Base-by-base conservation (phyloP, 2,329 filamentous ascomycete genomes). In the Colletotrichum abscissum region DNA sequence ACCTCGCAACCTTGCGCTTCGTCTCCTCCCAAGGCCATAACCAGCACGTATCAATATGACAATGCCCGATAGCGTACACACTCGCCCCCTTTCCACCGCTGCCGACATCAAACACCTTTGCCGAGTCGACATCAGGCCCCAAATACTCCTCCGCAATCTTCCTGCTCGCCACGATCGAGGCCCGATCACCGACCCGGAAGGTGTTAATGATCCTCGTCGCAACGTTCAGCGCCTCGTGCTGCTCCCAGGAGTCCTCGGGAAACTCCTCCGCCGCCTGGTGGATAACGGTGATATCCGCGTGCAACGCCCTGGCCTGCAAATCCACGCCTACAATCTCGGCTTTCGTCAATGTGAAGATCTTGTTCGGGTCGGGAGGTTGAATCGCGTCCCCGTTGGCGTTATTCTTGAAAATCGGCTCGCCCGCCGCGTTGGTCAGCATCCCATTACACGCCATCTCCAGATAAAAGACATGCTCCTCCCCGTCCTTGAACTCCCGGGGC, bases 41-140 rank as follows among this genome's bases (percentile, higher is more conserved):
- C 91, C 91, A 93, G 79, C 91, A 92, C 0, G 90, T 92, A 77
- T 93, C 91, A 74, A 93, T 93, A 77, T 93, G 91, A 75, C 91
- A 93, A 76, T 93, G 89, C 2, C 91, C 91, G 63, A 93, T 90
- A 3, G 86, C 91, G 65, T 86, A 89, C 9, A 93, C 88, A 56
- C 91, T 86, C 5, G 88, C 84, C 26, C 88, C 82, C 2, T 88
- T 86, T 60, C 87, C 86, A 33, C 83, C 46, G 2, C 56, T 16
- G 12, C 14, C 38, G 30, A 46, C 84, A 6, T 89, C 84, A 76
- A 92, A 93, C 5, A 92, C 89, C 57, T 89, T 85, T 6, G 87
- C 82, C 2, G 89, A 90, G 74, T 92, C 88, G 19, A 92, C 85
- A 33, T 87, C 83, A 49, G 90, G 82, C 3, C 91, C 91, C 7